Percentiles rank a stretch among this genome's conserved stretches.
phyloP scores from a whole-genome alignment of 2,329 filamentous ascomycete genomes.

The Apiospora sp. region DNA sequence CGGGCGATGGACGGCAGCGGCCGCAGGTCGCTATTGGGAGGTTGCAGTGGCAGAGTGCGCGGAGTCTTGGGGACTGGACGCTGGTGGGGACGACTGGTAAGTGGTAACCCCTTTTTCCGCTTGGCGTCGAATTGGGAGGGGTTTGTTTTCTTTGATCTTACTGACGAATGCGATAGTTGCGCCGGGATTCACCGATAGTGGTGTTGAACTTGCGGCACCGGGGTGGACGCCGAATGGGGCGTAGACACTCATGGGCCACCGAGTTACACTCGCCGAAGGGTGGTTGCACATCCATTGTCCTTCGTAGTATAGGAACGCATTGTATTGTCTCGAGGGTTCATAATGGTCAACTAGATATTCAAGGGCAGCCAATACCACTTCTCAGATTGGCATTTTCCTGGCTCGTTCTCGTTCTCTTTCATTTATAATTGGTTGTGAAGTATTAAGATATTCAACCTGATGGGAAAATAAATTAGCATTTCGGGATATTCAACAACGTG shows the following conservation, averaged over 20 bases:
- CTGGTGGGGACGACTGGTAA: slow-evolving; percentile 51
- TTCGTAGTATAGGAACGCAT: neutral
- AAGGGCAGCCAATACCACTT: neutral
- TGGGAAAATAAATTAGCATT: too few relatives aligned
- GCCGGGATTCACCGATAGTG: slow-evolving; percentile 22
- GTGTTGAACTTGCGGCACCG: slow-evolving; percentile 24
- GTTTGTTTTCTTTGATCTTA: too few relatives aligned
- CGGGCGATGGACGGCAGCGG: slow-evolving; percentile 41
- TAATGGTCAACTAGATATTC: neutral
- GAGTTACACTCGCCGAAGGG: too few relatives aligned
- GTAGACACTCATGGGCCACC: neutral
- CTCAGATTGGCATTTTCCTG: neutral
- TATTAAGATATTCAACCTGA: too few relatives aligned
- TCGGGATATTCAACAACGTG: too few relatives aligned
- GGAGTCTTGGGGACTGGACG: slow-evolving; percentile 56
- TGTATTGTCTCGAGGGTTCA: neutral
- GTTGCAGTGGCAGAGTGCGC: slow-evolving; percentile 55
- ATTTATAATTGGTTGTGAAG: neutral
- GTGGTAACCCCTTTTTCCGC: slow-evolving; percentile 2
- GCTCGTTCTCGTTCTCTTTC: neutral
- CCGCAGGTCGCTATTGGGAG: slow-evolving; percentile 53
- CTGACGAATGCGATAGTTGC: slow-evolving; percentile 5
- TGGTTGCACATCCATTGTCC: neutral
- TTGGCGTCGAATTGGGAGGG: too few relatives aligned
- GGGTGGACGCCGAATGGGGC: slow-evolving; percentile 24